Evolutionary conservation across 352 stramenopile genomes (phyloP).

Genomic region (Phytophthora idaei): DNA sequence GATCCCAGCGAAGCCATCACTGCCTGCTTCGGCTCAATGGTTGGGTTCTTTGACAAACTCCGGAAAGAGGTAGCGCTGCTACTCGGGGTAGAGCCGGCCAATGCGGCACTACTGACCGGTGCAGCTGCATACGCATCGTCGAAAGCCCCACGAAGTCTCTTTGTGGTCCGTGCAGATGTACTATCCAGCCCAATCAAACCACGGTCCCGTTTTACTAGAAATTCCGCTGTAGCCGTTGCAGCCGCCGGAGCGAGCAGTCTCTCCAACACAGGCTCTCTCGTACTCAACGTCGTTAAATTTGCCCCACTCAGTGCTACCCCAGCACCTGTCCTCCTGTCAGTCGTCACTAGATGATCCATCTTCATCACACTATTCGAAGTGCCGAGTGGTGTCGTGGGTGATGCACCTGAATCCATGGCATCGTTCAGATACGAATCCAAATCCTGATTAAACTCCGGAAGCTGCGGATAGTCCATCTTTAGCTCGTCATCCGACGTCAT

Average conservation of each 20-base stretch:
- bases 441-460: conserved; percentile 78
- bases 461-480: conserved; percentile 74
- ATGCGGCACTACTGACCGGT: conserved; percentile 5
- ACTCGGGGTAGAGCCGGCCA: conserved; percentile 16
- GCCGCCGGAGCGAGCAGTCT: conserved; percentile 31
- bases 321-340: conserved; percentile 20
- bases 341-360: conserved; percentile 31
- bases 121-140: conserved; percentile 17
- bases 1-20: conserved; percentile 23
- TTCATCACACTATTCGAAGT: conserved; percentile 41
- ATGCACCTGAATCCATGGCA: conserved; percentile 55
- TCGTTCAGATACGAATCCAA: conserved; percentile 74
- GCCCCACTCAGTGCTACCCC: too few relatives aligned
- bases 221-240: conserved; percentile 25
- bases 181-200: conserved; percentile 9
- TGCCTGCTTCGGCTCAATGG: conserved; percentile 48
- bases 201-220: conserved; percentile 45
- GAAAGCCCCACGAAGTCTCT: conserved; percentile 25
- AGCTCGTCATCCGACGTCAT: conserved; percentile 64
- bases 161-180: conserved; percentile 4
- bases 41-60: conserved; percentile 41
- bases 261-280: conserved; percentile 51
- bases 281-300: conserved; percentile 5
- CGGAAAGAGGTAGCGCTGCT: conserved; percentile 31
- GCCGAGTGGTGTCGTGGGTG: conserved; percentile 51